phyloP scores from a whole-genome alignment of 148 eudicot species.

The Suaeda aralocaspica region DNA sequence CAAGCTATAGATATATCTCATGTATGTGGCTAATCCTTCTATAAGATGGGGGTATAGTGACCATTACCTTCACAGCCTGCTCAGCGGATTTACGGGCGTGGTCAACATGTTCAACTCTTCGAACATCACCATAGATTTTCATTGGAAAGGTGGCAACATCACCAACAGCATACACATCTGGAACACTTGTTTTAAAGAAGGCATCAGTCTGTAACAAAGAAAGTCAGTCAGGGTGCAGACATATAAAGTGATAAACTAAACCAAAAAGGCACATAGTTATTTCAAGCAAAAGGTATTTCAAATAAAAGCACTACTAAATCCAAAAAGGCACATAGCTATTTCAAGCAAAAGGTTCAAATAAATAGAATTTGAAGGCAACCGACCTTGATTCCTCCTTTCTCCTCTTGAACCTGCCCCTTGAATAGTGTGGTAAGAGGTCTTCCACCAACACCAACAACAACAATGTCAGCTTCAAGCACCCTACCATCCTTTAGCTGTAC shows the following conservation, averaged over 20 bases:
- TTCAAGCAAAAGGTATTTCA: background rate
- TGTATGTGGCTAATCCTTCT: background rate
- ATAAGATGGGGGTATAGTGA: background rate
- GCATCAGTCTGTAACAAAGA: slow-evolving; percentile 74
- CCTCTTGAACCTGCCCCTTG: slow-evolving; percentile 95
- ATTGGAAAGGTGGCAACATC: slow-evolving; percentile 96
- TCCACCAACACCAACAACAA: slow-evolving; percentile 96
- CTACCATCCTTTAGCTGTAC: slow-evolving; percentile 91
- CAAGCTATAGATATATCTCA: background rate
- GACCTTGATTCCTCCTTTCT: slow-evolving; percentile 98
- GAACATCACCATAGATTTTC: slow-evolving; percentile 73
- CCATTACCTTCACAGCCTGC: slow-evolving; percentile 88
- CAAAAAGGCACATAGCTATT: background rate
- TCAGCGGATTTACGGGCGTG: slow-evolving; percentile 98
- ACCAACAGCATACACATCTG: slow-evolving; percentile 93
- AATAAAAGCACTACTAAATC: background rate
- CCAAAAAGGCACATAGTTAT: background rate
- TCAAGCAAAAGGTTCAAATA: background rate
- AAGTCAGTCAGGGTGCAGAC: slow-evolving; percentile 10
- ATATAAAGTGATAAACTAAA: background rate
- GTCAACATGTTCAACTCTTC: slow-evolving; percentile 98
- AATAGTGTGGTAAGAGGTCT: slow-evolving; percentile 73
- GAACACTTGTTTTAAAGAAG: slow-evolving; percentile 75
- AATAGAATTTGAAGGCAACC: background rate
- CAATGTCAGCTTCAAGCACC: slow-evolving; percentile 87